Evolutionary conservation across 2,329 filamentous ascomycete species (phyloP).

Genomic region (Pseudomassariella vexata): DNA sequence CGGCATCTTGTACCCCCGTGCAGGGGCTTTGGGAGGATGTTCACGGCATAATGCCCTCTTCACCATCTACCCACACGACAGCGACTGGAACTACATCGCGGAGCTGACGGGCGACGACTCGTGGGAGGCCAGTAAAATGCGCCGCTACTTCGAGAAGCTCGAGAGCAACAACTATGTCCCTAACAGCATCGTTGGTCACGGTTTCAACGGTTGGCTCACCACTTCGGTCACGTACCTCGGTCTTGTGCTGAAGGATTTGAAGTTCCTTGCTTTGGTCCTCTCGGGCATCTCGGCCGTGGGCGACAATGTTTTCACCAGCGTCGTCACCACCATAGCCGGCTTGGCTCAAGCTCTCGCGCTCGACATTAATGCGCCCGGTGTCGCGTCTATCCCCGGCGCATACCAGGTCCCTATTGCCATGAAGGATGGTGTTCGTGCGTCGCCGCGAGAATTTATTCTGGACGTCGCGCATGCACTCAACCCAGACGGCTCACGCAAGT

Average conservation of each 20-base stretch:
- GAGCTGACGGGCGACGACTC: constrained; percentile 34
- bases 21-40: constrained; percentile 29
- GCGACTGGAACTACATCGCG: constrained; percentile 35
- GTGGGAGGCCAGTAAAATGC: constrained; percentile 35
- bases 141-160: constrained; percentile 32
- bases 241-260: constrained; percentile 38
- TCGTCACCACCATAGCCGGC: constrained; percentile 6
- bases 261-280: constrained; percentile 23
- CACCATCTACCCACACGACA: constrained; percentile 30
- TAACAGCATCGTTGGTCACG: constrained; percentile 34
- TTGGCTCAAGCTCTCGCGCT: constrained; percentile 6
- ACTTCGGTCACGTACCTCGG: constrained; percentile 31
- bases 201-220: constrained; percentile 43
- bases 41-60: constrained; percentile 23
- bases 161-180: constrained; percentile 35
- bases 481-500: constrained; percentile 24
- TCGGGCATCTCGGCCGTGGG: constrained; percentile 7
- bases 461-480: constrained; percentile 31
- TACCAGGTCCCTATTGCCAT: constrained; percentile 46
- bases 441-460: constrained; percentile 44
- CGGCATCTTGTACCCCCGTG: constrained; percentile 29
- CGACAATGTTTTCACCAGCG: constrained; percentile 2
- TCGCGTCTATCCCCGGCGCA: constrained; percentile 32
- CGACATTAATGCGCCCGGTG: constrained; percentile 5
- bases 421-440: constrained; percentile 32